These are phyloP conservation scores for Arthrobotrys musiformis DNA, from an alignment of 2,329 filamentous ascomycete species.

Conservation along the genomic window DNA sequence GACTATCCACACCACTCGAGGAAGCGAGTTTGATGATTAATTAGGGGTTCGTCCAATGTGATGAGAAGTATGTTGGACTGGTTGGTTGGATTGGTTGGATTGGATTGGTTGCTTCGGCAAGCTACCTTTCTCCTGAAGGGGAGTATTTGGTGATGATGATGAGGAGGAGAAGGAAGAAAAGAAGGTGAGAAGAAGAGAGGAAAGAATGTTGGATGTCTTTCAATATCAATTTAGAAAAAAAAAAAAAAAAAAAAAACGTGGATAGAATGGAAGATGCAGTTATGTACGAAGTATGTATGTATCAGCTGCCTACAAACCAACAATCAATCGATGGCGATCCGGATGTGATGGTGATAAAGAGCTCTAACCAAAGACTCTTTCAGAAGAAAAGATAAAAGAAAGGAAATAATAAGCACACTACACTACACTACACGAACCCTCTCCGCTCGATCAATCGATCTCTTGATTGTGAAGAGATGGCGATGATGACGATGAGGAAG, in stretches of 20 bases:
- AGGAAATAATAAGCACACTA: too few species aligned
- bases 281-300: too few species aligned
- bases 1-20: background rate
- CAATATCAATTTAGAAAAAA: background rate
- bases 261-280: too few species aligned
- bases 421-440: too few species aligned
- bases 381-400: conserved; percentile 11
- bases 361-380: conserved; percentile 47
- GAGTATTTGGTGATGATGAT: background rate
- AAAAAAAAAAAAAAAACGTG: background rate
- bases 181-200: background rate
- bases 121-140: conserved; percentile 18
- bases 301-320: background rate
- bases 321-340: background rate
- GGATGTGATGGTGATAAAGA: background rate
- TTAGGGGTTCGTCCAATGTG: background rate
- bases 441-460: too few species aligned
- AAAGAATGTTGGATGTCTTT: conserved; percentile 10
- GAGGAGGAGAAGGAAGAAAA: background rate
- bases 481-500: background rate
- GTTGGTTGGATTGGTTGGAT: background rate
- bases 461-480: background rate
- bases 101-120: too few species aligned
- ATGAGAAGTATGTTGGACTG: background rate
- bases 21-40: background rate